These are phyloP conservation scores for Populus hybrid DNA, from an alignment of 441 rosid genomes.

Conservation along the genomic window DNA sequence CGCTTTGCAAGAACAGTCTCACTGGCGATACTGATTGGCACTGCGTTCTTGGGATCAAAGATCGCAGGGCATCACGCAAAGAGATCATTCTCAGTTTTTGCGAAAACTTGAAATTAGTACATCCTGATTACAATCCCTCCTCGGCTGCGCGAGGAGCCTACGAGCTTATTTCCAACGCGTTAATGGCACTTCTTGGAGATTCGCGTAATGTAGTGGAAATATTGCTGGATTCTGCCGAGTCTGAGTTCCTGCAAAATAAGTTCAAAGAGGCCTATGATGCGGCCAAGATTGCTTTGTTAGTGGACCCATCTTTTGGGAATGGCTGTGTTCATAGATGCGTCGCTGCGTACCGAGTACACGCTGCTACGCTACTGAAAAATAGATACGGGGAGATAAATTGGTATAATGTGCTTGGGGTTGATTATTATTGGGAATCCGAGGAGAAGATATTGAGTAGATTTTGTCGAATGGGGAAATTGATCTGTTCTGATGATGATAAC, in stretches of 20 bases:
- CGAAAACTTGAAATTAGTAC: background rate
- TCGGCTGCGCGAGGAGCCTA: background rate
- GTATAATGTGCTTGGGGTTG: background rate
- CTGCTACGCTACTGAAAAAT: background rate
- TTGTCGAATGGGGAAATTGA: background rate
- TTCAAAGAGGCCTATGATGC: background rate
- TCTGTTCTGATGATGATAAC: background rate
- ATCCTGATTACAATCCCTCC: background rate
- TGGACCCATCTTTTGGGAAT: background rate
- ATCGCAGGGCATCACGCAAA: background rate
- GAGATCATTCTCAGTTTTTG: background rate
- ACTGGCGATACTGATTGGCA: background rate
- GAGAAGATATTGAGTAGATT: background rate
- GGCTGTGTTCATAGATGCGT: background rate
- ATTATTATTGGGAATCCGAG: background rate
- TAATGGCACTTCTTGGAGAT: background rate
- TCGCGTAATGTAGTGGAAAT: background rate
- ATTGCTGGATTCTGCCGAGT: background rate
- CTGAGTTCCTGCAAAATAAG: background rate
- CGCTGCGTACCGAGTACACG: background rate
- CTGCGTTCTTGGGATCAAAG: background rate
- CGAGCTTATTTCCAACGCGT: background rate
- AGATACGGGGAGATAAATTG: background rate
- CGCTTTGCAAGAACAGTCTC: background rate
- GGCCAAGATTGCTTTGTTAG: background rate